Base-by-base conservation (phyloP, 768 basidiomycete species). In the Rhodosporidiobolus sp. region DNA sequence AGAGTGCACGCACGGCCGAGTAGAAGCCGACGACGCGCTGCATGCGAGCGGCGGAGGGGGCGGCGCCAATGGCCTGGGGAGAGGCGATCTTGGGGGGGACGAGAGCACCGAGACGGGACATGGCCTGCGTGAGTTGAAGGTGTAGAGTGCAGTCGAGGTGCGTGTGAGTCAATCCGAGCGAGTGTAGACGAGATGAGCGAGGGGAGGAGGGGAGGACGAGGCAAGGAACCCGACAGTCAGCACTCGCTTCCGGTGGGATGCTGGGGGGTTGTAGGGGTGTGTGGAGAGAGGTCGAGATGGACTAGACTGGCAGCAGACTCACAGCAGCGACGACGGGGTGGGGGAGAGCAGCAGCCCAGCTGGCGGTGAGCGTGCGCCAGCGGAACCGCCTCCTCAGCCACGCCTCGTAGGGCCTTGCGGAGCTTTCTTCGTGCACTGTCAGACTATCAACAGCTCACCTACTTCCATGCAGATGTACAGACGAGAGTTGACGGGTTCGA, bases 21-120 rank as follows among this genome's bases (percentile, higher is more conserved):
- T 98, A 98, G 83, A 96, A 97, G 77, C 92, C 88, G 75, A 96
- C 92, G 80, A 97, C 89, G 45, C 88, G 88, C 69, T 86, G 84
- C 64, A 95, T 89, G 73, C 90, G 88, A 55, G 87, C 87, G 55
- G 92, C 91, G 65, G 90, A 87, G 66, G 89, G 90, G 63, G 90
- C 87, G 35, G 82, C 82, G 19, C 73, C 71, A 70, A 96, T 88
- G 77, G 91, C 88, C 63, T 87, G 86, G 2, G 94, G 92, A 17
- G 93, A 91, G 67, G 94, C 94, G 79, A 97, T 89, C 85, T 97
- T 97, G 62, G 94, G 94, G 52, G 94, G 94, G 77, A 96, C 87
- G 69, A 96, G 86, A 65, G 88, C 87, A 72, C 86, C 87, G 76
- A 97, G 88, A 48, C 78, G 75, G 50, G 70, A 58, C 63, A 73